These are phyloP conservation scores for Triangularia setosa DNA, from an alignment of 2,329 filamentous ascomycete species.

Conservation along the genomic window DNA sequence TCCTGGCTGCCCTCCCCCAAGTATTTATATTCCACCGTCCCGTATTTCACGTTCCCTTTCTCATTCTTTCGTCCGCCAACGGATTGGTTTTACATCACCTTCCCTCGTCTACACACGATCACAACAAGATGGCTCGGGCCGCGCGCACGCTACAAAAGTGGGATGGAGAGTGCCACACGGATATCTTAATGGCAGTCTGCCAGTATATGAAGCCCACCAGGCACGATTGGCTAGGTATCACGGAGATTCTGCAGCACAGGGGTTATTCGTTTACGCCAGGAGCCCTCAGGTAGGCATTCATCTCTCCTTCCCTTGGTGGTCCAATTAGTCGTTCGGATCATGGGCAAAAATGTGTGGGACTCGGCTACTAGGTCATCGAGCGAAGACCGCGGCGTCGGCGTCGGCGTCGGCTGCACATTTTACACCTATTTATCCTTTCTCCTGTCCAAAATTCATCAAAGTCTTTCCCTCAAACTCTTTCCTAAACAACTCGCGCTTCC, in stretches of 20 bases:
- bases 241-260: slow-evolving; percentile 24
- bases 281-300: slow-evolving; percentile 28
- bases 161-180: slow-evolving; percentile 40
- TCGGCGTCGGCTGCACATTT: background rate
- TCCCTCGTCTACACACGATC: background rate
- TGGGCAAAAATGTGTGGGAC: background rate
- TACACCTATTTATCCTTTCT: background rate
- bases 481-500: background rate
- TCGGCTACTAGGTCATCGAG: background rate
- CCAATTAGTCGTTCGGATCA: background rate
- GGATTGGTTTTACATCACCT: background rate
- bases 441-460: background rate
- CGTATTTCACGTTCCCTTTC: background rate
- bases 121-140: slow-evolving; percentile 11
- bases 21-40: background rate
- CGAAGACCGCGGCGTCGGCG: background rate
- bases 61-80: background rate
- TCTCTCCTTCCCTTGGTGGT: background rate
- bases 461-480: background rate
- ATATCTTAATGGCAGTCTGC: slow-evolving; percentile 42
- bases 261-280: slow-evolving; percentile 29
- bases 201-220: slow-evolving; percentile 33
- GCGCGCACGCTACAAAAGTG: slow-evolving; percentile 34
- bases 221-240: slow-evolving; percentile 29
- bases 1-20: background rate